phyloP scores from a whole-genome alignment of 2,329 filamentous ascomycete genomes.

The Cercospora canescens region DNA sequence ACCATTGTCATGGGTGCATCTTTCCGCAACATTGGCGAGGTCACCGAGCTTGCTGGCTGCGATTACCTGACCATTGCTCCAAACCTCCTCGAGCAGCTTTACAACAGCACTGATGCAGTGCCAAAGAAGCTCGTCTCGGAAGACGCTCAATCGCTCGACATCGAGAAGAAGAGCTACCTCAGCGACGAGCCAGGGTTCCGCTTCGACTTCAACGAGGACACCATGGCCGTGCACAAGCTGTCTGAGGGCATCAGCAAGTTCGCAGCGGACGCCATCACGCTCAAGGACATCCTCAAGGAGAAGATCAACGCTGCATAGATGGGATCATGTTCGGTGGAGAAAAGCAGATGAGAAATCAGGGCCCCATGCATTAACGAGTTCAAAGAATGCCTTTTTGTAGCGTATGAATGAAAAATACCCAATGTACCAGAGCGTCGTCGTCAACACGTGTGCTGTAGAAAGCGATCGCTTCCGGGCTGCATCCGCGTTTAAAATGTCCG shows the following conservation, averaged over 20 bases:
- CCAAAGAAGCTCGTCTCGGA: constrained; percentile 89
- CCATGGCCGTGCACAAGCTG: constrained; percentile 99
- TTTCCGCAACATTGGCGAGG: constrained; percentile 94
- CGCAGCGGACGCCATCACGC: constrained; percentile 87
- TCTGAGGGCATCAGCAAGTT: constrained; percentile 99
- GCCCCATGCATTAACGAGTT: constrained; percentile 5
- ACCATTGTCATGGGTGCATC: constrained; percentile 99
- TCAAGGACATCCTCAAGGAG: constrained; percentile 87
- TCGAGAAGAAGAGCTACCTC: constrained; percentile 90
- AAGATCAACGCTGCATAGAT: constrained; percentile 61
- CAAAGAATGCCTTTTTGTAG: constrained; percentile 1
- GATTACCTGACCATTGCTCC: constrained; percentile 99
- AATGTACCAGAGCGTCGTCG: background rate
- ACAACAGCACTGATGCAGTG: constrained; percentile 77
- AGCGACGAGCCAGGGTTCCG: constrained; percentile 87
- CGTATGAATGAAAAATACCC: constrained; percentile 12
- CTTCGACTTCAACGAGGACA: constrained; percentile 99
- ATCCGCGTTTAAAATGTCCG: background rate
- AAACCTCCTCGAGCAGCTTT: constrained; percentile 88
- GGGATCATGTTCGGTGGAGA: background rate
- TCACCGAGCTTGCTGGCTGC: constrained; percentile 96
- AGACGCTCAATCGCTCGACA: constrained; percentile 65
- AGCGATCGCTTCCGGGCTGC: background rate
- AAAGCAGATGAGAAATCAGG: background rate
- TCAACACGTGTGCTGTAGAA: background rate